Conservation (phyloP, 208 protist genomes). For the Leishmania lainsoni region DNA sequence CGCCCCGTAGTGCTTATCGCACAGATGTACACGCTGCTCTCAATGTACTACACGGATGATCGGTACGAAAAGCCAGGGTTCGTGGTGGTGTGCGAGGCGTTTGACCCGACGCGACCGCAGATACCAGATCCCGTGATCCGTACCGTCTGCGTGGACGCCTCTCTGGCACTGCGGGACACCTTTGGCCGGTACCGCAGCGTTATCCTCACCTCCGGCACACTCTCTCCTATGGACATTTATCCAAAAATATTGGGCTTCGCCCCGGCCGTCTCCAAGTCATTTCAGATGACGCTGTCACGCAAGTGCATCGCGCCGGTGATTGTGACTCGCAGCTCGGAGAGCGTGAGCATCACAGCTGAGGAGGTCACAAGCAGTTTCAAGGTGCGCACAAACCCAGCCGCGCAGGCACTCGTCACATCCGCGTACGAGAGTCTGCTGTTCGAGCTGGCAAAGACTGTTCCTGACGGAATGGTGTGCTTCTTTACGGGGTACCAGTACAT, state of each 20-base stretch:
- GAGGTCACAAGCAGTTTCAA: conserved; percentile 92
- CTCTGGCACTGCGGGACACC: conserved; percentile 96
- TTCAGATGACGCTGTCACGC: conserved; percentile 96
- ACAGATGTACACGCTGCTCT: conserved; percentile 96
- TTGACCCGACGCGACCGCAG: conserved; percentile 88
- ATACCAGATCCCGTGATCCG: conserved; percentile 92
- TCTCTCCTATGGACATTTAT: conserved; percentile 99
- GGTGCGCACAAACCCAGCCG: conserved; percentile 74
- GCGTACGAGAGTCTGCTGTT: conserved; percentile 97
- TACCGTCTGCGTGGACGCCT: conserved; percentile 96
- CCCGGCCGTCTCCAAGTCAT: conserved; percentile 91
- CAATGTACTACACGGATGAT: conserved; percentile 93
- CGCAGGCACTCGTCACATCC: conserved; percentile 91
- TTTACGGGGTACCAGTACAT: conserved; percentile 97
- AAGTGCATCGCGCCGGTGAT: conserved; percentile 96
- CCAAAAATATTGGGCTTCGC: conserved; percentile 98
- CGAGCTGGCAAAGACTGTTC: conserved; percentile 94
- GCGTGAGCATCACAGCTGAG: conserved; percentile 86
- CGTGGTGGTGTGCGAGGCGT: conserved; percentile 97
- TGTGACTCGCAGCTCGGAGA: conserved; percentile 87
- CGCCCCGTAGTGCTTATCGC: conserved; percentile 90
- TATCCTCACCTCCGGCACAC: conserved; percentile 97
- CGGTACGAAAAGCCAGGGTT: conserved; percentile 89
- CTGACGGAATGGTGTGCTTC: conserved; percentile 98
- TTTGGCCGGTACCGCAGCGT: conserved; percentile 96